Conservation (phyloP, 306 rosid genomes). For the Vigna mungo region DNA sequence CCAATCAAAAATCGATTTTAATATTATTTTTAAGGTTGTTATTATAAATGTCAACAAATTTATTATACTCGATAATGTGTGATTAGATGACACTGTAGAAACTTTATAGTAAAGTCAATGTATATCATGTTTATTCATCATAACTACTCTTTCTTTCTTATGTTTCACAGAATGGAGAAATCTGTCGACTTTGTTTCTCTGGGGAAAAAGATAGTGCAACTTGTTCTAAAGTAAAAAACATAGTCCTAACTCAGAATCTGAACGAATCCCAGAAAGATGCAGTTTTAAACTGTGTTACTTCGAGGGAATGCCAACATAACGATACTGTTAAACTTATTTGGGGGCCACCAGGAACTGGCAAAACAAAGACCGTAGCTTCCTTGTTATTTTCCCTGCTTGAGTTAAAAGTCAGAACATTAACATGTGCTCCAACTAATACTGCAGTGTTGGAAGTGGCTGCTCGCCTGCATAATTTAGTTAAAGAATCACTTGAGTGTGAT, state of each 20-base stretch:
- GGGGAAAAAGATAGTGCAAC: neutral
- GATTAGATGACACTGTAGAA: neutral
- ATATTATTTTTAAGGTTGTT: neutral
- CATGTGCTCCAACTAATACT: conserved; percentile 68
- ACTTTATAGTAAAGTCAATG: neutral
- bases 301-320: conserved; percentile 45
- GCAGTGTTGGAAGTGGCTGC: conserved; percentile 59
- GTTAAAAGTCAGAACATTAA: conserved; percentile 53
- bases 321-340: conserved; percentile 56
- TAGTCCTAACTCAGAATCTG: conserved; percentile 42
- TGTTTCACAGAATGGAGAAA: conserved; percentile 44
- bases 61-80: neutral
- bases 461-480: conserved; percentile 33
- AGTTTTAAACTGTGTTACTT: conserved; percentile 50
- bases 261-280: conserved; percentile 59
- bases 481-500: conserved; percentile 25
- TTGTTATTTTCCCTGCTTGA: conserved; percentile 45
- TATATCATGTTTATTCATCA: neutral
- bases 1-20: neutral
- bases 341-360: conserved; percentile 76
- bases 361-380: conserved; percentile 64
- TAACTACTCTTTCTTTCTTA: neutral
- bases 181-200: conserved; percentile 31
- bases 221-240: conserved; percentile 3
- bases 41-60: neutral